Conservation (phyloP, 2,329 filamentous ascomycete species). For the Diaporthe amygdali region DNA sequence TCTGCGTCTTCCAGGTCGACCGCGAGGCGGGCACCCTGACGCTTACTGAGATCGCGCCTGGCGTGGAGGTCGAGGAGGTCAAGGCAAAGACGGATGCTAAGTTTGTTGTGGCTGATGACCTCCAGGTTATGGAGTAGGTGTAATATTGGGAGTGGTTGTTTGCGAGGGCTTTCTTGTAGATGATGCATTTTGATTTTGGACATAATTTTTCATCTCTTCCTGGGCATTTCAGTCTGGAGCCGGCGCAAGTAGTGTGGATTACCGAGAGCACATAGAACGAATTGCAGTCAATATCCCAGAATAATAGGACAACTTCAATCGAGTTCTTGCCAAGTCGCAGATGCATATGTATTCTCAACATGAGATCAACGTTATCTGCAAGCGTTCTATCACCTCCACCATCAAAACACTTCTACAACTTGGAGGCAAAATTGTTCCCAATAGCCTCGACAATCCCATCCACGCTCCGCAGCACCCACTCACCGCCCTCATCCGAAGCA, state of each 20-base stretch:
- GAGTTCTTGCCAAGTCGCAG: neutral
- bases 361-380: neutral
- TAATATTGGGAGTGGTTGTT: neutral
- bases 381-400: neutral
- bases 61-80: constrained; percentile 71
- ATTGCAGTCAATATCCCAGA: neutral
- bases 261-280: neutral
- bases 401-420: constrained; percentile 29
- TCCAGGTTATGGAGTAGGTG: constrained; percentile 52
- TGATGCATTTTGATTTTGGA: neutral
- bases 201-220: neutral
- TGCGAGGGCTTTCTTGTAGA: neutral
- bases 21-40: constrained; percentile 65
- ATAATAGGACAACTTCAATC: neutral
- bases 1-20: constrained; percentile 76
- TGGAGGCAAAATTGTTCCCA: constrained; percentile 46
- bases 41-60: constrained; percentile 73
- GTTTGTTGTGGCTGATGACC: constrained; percentile 65
- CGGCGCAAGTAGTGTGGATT: neutral
- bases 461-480: constrained; percentile 52
- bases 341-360: neutral
- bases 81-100: constrained; percentile 72
- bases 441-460: constrained; percentile 52
- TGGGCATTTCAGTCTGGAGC: neutral
- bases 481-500: constrained; percentile 50